Percentiles rank a stretch among this genome's conserved stretches.
Conservation (phyloP, 1,284 basidiomycete genomes). For the Heterobasidion irregulare region DNA sequence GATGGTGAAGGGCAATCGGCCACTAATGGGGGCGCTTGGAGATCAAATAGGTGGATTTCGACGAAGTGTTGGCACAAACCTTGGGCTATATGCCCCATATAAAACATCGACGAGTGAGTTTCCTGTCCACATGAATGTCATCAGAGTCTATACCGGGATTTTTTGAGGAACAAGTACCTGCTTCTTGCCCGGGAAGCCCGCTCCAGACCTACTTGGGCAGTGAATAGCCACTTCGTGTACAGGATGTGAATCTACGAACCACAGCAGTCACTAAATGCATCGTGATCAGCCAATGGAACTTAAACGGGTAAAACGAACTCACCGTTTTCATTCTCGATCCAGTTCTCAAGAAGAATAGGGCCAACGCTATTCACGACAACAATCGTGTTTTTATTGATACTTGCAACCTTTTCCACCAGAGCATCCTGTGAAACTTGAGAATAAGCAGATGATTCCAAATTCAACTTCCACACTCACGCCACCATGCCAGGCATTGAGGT, state of each 20-base stretch:
- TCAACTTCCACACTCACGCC: slow-evolving; percentile 22
- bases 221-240: neutral
- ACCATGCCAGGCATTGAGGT: slow-evolving; percentile 62
- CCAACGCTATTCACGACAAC: slow-evolving; percentile 74
- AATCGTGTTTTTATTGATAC: slow-evolving; percentile 55
- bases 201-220: slow-evolving; percentile 33
- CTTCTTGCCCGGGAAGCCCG: slow-evolving; percentile 65
- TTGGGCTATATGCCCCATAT: slow-evolving; percentile 60
- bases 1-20: slow-evolving; percentile 50
- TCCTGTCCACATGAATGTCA: slow-evolving; percentile 27
- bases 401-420: slow-evolving; percentile 42
- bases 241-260: slow-evolving; percentile 20
- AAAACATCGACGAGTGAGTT: slow-evolving; percentile 56
- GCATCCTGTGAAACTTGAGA: slow-evolving; percentile 32
- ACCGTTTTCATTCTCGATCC: slow-evolving; percentile 59
- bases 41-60: slow-evolving; percentile 2
- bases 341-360: slow-evolving; percentile 55
- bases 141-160: neutral
- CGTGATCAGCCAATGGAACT: neutral
- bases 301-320: slow-evolving; percentile 15
- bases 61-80: slow-evolving; percentile 30
- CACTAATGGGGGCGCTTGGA: slow-evolving; percentile 18
- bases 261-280: slow-evolving; percentile 39
- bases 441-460: neutral
- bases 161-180: slow-evolving; percentile 27